These are phyloP conservation scores for Coemansia sp. DNA, from an alignment of 192 early-diverging fungal species.

Conservation along the genomic window DNA sequence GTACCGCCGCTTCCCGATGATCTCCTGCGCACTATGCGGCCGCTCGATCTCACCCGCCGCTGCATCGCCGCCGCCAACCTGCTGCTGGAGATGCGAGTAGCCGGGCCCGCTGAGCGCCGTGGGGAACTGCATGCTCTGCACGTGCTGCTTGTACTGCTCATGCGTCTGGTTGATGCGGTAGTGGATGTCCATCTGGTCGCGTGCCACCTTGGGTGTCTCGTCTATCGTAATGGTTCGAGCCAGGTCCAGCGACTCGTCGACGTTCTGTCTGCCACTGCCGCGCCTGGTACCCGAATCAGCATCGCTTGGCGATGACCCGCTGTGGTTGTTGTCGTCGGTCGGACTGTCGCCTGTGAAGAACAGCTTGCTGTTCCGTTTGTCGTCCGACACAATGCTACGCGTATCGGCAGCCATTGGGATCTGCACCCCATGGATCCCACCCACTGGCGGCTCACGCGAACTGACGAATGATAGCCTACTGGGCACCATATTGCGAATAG, in stretches of 20 bases:
- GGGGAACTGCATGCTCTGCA: conserved; percentile 30
- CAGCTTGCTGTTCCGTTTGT: conserved; percentile 7
- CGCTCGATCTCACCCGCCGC: not conserved
- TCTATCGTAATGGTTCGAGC: conserved; percentile 52
- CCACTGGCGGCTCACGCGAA: conserved; percentile 37
- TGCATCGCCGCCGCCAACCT: not conserved
- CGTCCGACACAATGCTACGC: conserved; percentile 7
- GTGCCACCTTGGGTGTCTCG: conserved; percentile 35
- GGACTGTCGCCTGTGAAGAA: not conserved
- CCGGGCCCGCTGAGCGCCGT: conserved; percentile 24
- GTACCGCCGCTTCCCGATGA: conserved; percentile 5
- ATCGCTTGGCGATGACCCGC: conserved; percentile 1
- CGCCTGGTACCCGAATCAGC: not conserved
- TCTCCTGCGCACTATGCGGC: conserved; percentile 36
- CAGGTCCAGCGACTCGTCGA: conserved; percentile 22
- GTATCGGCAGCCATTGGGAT: conserved; percentile 26
- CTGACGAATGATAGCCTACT: conserved; percentile 51
- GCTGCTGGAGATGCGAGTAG: conserved; percentile 19
- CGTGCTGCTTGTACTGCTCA: conserved; percentile 33
- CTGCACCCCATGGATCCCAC: conserved; percentile 38
- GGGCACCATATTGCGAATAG: conserved; percentile 35
- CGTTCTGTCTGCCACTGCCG: conserved; percentile 7
- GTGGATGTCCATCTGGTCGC: conserved; percentile 55
- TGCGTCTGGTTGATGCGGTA: conserved; percentile 24
- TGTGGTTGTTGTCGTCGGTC: not conserved